Evolutionary conservation across 164 flowering plant species (phyloP).

Genomic region (Houttuynia cordata): DNA sequence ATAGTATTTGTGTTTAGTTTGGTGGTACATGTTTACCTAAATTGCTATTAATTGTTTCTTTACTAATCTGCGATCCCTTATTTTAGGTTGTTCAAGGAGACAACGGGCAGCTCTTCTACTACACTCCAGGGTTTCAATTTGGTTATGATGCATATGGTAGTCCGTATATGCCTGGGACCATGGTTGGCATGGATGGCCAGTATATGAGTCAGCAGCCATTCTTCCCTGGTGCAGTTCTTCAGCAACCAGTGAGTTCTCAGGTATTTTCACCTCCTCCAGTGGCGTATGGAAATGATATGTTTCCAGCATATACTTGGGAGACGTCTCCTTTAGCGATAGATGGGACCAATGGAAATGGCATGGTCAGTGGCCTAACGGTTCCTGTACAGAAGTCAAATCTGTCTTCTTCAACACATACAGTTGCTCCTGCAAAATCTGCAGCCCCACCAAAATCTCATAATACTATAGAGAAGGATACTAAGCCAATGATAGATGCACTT

Average conservation of each 20-base stretch:
- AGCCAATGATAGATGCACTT: constrained; percentile 17
- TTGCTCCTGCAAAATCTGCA: constrained; percentile 16
- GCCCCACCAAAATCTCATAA: constrained; percentile 14
- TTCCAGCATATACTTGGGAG: constrained; percentile 29
- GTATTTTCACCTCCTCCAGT: constrained; percentile 22
- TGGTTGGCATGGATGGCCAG: constrained; percentile 38
- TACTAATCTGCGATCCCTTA: neutral
- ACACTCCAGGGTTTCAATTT: constrained; percentile 35
- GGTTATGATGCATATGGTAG: constrained; percentile 23
- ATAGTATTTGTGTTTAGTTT: too few species aligned
- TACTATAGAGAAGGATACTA: constrained; percentile 17
- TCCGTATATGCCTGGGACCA: constrained; percentile 24
- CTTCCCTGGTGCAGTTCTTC: constrained; percentile 20
- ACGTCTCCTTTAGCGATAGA: constrained; percentile 28
- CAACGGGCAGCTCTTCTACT: constrained; percentile 34
- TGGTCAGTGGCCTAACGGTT: constrained; percentile 17
- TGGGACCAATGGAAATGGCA: constrained; percentile 18
- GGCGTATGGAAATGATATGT: constrained; percentile 32
- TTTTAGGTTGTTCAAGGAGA: constrained; percentile 37
- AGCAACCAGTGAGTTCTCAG: constrained; percentile 24
- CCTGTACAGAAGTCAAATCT: constrained; percentile 17
- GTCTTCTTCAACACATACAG: constrained; percentile 17
- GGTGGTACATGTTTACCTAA: too few species aligned
- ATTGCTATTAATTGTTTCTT: neutral
- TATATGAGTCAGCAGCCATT: constrained; percentile 27